These are phyloP conservation scores for Acer campestre DNA, from an alignment of 345 rosid species.

Conservation along the genomic window DNA sequence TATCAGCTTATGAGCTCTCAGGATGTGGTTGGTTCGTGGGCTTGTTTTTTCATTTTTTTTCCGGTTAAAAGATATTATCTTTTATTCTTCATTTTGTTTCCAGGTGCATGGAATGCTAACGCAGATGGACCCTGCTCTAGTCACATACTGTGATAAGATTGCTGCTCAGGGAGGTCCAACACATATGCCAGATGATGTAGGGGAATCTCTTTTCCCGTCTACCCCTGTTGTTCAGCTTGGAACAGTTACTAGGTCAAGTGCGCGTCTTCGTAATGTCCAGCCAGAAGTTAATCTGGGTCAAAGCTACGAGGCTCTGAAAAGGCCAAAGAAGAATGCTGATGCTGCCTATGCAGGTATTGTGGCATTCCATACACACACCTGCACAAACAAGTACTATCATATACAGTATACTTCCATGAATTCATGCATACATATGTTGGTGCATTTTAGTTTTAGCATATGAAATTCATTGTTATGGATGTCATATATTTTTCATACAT, in stretches of 20 bases:
- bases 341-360: slow-evolving; percentile 54
- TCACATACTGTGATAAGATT: slow-evolving; percentile 84
- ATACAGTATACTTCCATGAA: not conserved
- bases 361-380: not conserved
- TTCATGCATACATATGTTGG: not conserved
- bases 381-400: not conserved
- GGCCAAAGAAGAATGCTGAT: slow-evolving; percentile 73
- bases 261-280: slow-evolving; percentile 90
- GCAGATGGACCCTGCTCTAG: slow-evolving; percentile 97
- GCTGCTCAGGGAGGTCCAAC: slow-evolving; percentile 86
- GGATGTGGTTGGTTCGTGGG: not conserved
- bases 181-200: slow-evolving; percentile 72
- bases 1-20: not conserved
- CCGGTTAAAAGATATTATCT: not conserved
- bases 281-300: slow-evolving; percentile 78
- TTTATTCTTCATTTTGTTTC: slow-evolving; percentile 8
- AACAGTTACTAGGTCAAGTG: slow-evolving; percentile 84
- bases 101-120: slow-evolving; percentile 98
- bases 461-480: not conserved
- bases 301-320: slow-evolving; percentile 71
- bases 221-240: slow-evolving; percentile 82
- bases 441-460: not conserved
- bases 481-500: not conserved
- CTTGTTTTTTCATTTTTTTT: not conserved
- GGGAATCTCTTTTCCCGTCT: slow-evolving; percentile 58